A percentile compares a stretch with the other conserved stretches of the same genome.
These are phyloP conservation scores for Aristolochia californica DNA, from an alignment of 164 flowering plant genomes.

Conservation along the genomic window DNA sequence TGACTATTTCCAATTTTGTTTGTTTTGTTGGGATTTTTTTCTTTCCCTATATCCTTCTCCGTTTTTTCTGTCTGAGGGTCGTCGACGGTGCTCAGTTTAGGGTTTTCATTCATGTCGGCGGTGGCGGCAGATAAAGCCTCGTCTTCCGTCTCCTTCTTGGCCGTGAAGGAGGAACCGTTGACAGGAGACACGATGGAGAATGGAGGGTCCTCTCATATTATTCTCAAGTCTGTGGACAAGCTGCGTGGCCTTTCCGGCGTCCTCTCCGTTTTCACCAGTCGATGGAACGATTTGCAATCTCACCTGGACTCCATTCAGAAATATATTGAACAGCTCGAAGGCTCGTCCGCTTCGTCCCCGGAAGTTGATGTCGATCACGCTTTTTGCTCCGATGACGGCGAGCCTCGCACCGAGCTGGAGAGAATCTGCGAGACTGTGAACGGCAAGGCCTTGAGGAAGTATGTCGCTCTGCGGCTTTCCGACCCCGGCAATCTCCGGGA, in stretches of 20 bases:
- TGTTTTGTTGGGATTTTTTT: too few relatives aligned
- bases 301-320: slow-evolving; percentile 33
- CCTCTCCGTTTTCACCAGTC: slow-evolving; percentile 20
- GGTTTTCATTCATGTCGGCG: too few relatives aligned
- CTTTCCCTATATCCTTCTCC: too few relatives aligned
- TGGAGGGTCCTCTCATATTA: background rate
- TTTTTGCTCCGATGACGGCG: background rate
- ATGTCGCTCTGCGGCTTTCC: slow-evolving; percentile 16
- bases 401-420: slow-evolving; percentile 19
- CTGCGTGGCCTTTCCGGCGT: slow-evolving; percentile 22
- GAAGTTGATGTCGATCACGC: background rate
- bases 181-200: too few relatives aligned
- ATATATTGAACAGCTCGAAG: slow-evolving; percentile 9
- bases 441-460: slow-evolving; percentile 28
- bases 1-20: too few relatives aligned
- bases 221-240: slow-evolving; percentile 11
- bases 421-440: slow-evolving; percentile 24
- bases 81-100: too few relatives aligned
- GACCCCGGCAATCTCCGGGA: slow-evolving; percentile 22
- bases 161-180: too few relatives aligned
- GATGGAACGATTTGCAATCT: slow-evolving; percentile 31
- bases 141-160: too few relatives aligned
- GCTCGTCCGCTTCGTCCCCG: background rate
- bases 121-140: too few relatives aligned
- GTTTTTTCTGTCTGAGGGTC: too few relatives aligned